A percentile compares a stretch with the other conserved stretches of the same genome.
Evolutionary conservation across 2,329 filamentous ascomycete genomes (phyloP).

Genomic region (Scedosporium aurantiacum): DNA sequence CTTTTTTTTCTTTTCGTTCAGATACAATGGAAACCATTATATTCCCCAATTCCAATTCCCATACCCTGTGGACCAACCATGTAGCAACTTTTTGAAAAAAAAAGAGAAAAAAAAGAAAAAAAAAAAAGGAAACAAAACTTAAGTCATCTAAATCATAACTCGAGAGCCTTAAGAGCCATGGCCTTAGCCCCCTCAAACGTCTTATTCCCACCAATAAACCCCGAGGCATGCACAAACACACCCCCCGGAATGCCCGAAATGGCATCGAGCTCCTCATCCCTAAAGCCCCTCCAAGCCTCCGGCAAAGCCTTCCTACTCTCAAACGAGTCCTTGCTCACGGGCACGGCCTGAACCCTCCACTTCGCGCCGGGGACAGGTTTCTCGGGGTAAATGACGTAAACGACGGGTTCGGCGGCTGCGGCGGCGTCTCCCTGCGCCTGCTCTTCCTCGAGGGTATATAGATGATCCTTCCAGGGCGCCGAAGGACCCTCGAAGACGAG

Average conservation of each 20-base stretch:
- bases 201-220: slow-evolving; percentile 93
- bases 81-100: too few relatives aligned
- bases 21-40: too few relatives aligned
- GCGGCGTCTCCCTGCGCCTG: slow-evolving; percentile 14
- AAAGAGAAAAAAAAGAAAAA: neutral
- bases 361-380: slow-evolving; percentile 62
- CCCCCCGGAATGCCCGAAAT: slow-evolving; percentile 59
- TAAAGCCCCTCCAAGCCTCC: slow-evolving; percentile 81
- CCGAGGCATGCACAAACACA: slow-evolving; percentile 87
- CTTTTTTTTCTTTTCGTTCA: too few relatives aligned
- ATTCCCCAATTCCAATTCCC: too few relatives aligned
- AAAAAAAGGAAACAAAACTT: neutral
- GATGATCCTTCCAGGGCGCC: slow-evolving; percentile 92
- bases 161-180: slow-evolving; percentile 72
- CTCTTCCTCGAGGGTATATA: slow-evolving; percentile 71
- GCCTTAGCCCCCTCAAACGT: slow-evolving; percentile 77
- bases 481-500: slow-evolving; percentile 67
- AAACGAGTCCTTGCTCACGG: slow-evolving; percentile 74
- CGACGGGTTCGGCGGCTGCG: slow-evolving; percentile 42
- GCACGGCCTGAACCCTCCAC: slow-evolving; percentile 93
- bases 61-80: too few relatives aligned
- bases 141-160: neutral
- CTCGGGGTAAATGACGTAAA: slow-evolving; percentile 90
- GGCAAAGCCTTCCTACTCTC: slow-evolving; percentile 85
- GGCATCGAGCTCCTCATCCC: slow-evolving; percentile 73